Percentiles rank a stretch among this genome's conserved stretches.
These are phyloP conservation scores for Astrocystis sublimbata DNA, from an alignment of 495 filamentous ascomycete genomes.

Conservation along the genomic window DNA sequence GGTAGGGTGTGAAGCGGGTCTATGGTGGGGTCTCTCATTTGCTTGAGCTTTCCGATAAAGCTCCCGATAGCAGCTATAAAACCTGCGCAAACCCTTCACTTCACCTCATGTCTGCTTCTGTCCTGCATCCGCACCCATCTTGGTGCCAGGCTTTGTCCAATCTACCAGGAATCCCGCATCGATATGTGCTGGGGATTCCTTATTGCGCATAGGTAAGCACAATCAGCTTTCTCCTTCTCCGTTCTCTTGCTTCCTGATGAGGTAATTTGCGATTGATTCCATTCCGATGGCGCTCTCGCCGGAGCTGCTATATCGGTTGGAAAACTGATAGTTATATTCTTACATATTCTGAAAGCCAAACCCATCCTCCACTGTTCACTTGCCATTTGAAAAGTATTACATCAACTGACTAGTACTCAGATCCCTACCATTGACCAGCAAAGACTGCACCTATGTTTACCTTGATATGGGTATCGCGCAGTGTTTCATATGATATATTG, in stretches of 20 bases:
- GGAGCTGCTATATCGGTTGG: conserved; percentile 72
- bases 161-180: not conserved
- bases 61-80: conserved; percentile 3
- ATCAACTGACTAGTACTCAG: conserved; percentile 1
- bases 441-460: not conserved
- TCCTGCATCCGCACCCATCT: not conserved
- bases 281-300: conserved; percentile 80
- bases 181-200: not conserved
- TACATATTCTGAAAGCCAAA: conserved; percentile 85
- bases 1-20: not conserved
- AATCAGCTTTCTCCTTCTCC: not conserved
- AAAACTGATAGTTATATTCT: conserved; percentile 85
- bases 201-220: conserved; percentile 14
- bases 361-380: not conserved
- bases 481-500: too few relatives aligned
- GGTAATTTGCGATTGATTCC: conserved; percentile 98
- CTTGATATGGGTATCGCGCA: too few relatives aligned
- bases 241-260: conserved; percentile 60
- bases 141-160: not conserved
- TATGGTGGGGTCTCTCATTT: not conserved
- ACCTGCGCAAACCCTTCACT: not conserved
- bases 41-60: conserved; percentile 1
- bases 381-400: not conserved
- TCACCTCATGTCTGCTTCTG: not conserved
- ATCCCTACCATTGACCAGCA: not conserved